Base-by-base conservation (phyloP, 306 rosid genomes). In the Rosa chinensis region DNA sequence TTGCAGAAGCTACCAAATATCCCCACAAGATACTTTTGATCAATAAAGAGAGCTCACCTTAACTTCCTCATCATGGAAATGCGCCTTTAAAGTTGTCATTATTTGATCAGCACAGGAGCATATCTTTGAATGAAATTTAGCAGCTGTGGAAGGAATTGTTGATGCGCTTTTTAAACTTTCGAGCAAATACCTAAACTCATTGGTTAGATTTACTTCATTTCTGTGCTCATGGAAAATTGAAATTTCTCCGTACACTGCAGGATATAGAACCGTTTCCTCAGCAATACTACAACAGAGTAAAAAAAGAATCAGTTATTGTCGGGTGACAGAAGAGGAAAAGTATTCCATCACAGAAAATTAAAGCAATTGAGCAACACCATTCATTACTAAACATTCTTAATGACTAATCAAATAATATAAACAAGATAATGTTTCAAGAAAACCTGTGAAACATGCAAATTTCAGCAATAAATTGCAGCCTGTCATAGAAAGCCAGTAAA, bases 381-480 rank as follows among this genome's bases (percentile, higher is more conserved):
- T 5, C 13, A 16, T 5, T 72, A 48, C 18, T 18, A 17, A 32
- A 4, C 2, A 58, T 50, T 7, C 3, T 55, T 55, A 17, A 73
- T 39, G 11, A 73, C 13, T 73, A 53, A 37, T 20, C 12, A 44
- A 70, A 72, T 40, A n/a, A 37, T 5, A 5, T 35, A 1, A 84
- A 52, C 37, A 13, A 20, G 48, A 10, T 45, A 66, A 77, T 48
- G 0, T n/a, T 18, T 0, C 6, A 40, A 59, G 52, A 23, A 25
- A 83, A 95, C 99, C 99, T 92, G 88, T 95, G 97, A 89, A 87
- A 95, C 80, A 91, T 89, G 90, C 94, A 92, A 78, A 95, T 88
- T 85, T 95, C 92, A 43, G 98, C 90, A 59, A 92, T 85, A 79
- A 92, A 95, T 81, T 92, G 92, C 80, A 95, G 77, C 80, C 90